These are phyloP conservation scores for Orbilia quercus DNA, from an alignment of 2,329 filamentous ascomycete species.

Conservation along the genomic window DNA sequence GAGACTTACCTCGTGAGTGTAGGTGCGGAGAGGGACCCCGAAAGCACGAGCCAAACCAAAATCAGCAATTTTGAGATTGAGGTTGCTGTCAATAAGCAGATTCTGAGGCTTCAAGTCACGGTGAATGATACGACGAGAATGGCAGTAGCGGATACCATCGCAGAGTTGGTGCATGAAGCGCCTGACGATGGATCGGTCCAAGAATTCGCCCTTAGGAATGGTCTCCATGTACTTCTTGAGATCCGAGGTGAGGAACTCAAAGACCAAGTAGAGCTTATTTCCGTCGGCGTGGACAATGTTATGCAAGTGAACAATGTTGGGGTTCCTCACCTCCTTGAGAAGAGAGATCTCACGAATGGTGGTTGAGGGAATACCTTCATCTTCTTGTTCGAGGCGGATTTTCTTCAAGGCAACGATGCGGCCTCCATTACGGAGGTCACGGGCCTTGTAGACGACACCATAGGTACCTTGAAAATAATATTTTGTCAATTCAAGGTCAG, in stretches of 20 bases:
- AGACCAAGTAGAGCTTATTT: constrained; percentile 92
- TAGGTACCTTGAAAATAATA: constrained; percentile 77
- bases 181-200: constrained; percentile 84
- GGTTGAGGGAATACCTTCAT: constrained; percentile 91
- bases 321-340: constrained; percentile 92
- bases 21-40: constrained; percentile 88
- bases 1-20: constrained; percentile 80
- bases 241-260: constrained; percentile 90
- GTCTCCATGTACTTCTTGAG: constrained; percentile 97
- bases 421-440: constrained; percentile 81
- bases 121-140: constrained; percentile 86
- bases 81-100: constrained; percentile 83
- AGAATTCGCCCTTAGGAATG: constrained; percentile 81
- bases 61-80: constrained; percentile 89
- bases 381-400: constrained; percentile 92
- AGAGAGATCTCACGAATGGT: constrained; percentile 94
- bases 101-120: constrained; percentile 93
- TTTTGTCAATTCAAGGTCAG: no score
- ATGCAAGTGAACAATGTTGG: constrained; percentile 85
- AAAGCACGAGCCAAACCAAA: constrained; percentile 91
- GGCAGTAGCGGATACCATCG: constrained; percentile 86
- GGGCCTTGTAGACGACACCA: constrained; percentile 93
- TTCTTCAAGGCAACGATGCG: constrained; percentile 94
- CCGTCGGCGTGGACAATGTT: constrained; percentile 96
- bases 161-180: constrained; percentile 93